Conservation (phyloP, 1,284 basidiomycete genomes). For the Ganoderma multipileum region DNA sequence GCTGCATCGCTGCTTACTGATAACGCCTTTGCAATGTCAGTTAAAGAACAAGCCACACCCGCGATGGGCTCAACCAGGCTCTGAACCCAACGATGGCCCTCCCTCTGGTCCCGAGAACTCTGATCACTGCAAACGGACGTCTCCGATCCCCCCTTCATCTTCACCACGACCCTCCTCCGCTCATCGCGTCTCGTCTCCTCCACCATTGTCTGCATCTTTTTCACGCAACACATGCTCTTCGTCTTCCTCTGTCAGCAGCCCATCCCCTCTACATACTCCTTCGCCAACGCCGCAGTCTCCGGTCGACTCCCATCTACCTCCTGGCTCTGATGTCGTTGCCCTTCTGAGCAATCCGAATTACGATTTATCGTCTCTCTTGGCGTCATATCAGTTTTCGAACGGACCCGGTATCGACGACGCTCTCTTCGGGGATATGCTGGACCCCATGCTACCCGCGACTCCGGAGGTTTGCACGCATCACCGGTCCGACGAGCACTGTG, state of each 20-base stretch:
- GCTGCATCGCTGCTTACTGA: conserved; percentile 16
- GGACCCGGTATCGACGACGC: conserved; percentile 29
- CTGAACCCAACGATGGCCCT: conserved; percentile 31
- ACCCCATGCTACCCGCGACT: conserved; percentile 31
- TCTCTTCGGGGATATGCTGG: conserved; percentile 35
- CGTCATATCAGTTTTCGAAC: conserved; percentile 31
- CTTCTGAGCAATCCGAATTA: conserved; percentile 30
- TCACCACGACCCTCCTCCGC: conserved; percentile 17
- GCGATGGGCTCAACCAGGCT: conserved; percentile 57
- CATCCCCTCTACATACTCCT: conserved; percentile 30
- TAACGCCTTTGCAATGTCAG: conserved; percentile 26
- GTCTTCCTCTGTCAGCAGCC: conserved; percentile 26
- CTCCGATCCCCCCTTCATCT: conserved; percentile 10
- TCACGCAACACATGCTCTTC: conserved; percentile 13
- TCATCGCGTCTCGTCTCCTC: conserved; percentile 10
- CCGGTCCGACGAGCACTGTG: conserved; percentile 51
- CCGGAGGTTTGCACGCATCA: conserved; percentile 26
- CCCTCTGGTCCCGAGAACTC: conserved; percentile 7
- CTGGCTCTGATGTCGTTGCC: conserved; percentile 17
- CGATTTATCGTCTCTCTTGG: conserved; percentile 36
- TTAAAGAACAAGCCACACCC: conserved; percentile 79
- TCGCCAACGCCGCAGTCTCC: conserved; percentile 27
- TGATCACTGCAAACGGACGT: neutral
- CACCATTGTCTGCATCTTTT: conserved; percentile 15
- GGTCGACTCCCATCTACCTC: conserved; percentile 19